Percentiles rank a stretch among this genome's conserved stretches.
phyloP scores from a whole-genome alignment of 1,284 basidiomycete species.

The Cutaneotrichosporon cutaneum region DNA sequence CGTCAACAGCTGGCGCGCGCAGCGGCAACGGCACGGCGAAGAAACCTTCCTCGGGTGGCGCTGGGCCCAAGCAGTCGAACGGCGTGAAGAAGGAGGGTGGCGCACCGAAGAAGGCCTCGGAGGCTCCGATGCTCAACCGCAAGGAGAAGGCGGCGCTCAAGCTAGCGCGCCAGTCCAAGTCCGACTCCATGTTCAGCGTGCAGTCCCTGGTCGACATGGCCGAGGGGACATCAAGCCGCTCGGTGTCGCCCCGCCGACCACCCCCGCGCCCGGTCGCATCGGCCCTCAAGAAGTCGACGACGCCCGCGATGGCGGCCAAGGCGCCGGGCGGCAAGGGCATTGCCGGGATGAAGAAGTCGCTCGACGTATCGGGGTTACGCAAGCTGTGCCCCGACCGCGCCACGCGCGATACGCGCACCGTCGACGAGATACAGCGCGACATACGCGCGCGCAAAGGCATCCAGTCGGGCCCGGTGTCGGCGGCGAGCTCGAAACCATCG shows the following conservation, averaged over 20 bases:
- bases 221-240: slow-evolving; percentile 12
- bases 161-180: slow-evolving; percentile 14
- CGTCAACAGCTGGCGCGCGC: background rate
- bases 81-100: slow-evolving; percentile 7
- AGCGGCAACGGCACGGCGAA: slow-evolving; percentile 4
- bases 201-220: slow-evolving; percentile 36
- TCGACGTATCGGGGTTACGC: slow-evolving; percentile 28
- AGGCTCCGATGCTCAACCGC: slow-evolving; percentile 31
- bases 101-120: slow-evolving; percentile 15
- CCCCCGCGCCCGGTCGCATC: background rate
- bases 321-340: slow-evolving; percentile 8
- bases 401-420: slow-evolving; percentile 39
- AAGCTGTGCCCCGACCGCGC: slow-evolving; percentile 42
- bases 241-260: slow-evolving; percentile 5
- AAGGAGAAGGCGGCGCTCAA: slow-evolving; percentile 36
- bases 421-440: slow-evolving; percentile 46
- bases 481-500: background rate
- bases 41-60: background rate
- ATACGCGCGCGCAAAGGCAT: slow-evolving; percentile 26
- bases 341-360: slow-evolving; percentile 24
- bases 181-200: slow-evolving; percentile 36
- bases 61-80: background rate
- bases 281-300: slow-evolving; percentile 2
- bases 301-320: background rate
- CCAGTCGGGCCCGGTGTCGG: background rate